phyloP scores from a whole-genome alignment of 2,329 filamentous ascomycete species.

The Penicillium capsulatum region DNA sequence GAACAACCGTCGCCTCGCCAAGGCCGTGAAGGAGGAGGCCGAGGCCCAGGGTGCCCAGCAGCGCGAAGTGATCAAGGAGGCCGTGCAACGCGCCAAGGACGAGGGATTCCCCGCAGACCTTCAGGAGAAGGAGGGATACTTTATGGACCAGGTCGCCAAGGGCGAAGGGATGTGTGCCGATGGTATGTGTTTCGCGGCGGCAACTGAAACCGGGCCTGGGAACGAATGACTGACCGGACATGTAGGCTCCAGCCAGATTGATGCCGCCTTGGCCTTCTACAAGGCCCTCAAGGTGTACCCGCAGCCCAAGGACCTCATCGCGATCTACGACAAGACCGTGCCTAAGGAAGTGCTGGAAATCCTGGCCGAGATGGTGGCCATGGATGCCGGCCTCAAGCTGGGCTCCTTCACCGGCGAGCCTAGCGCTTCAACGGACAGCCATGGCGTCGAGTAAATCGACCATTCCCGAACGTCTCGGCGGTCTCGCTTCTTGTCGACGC shows the following conservation, averaged over 20 bases:
- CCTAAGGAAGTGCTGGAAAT: constrained; percentile 96
- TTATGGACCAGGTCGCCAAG: constrained; percentile 89
- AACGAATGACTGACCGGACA: neutral
- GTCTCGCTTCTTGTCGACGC: neutral
- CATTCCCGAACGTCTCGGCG: neutral
- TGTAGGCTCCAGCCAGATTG: constrained; percentile 47
- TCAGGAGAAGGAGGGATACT: constrained; percentile 92
- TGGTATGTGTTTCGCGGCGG: constrained; percentile 54
- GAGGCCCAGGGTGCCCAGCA: constrained; percentile 45
- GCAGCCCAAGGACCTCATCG: constrained; percentile 83
- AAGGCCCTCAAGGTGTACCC: constrained; percentile 98
- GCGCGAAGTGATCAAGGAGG: constrained; percentile 65
- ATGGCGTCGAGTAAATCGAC: constrained; percentile 35
- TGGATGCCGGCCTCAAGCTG: constrained; percentile 70
- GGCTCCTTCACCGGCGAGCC: constrained; percentile 39
- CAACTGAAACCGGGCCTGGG: neutral
- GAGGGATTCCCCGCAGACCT: constrained; percentile 87
- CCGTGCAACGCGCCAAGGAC: constrained; percentile 76
- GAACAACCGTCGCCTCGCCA: constrained; percentile 46
- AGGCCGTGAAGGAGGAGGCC: constrained; percentile 46
- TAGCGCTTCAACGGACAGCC: constrained; percentile 27
- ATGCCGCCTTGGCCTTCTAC: constrained; percentile 94
- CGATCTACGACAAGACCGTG: constrained; percentile 97
- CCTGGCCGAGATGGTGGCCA: constrained; percentile 95
- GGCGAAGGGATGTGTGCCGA: constrained; percentile 80